Percentiles rank a stretch among this genome's conserved stretches.
phyloP scores from a whole-genome alignment of 176 grass and related monocot genomes.

The Aegilops bicornis region DNA sequence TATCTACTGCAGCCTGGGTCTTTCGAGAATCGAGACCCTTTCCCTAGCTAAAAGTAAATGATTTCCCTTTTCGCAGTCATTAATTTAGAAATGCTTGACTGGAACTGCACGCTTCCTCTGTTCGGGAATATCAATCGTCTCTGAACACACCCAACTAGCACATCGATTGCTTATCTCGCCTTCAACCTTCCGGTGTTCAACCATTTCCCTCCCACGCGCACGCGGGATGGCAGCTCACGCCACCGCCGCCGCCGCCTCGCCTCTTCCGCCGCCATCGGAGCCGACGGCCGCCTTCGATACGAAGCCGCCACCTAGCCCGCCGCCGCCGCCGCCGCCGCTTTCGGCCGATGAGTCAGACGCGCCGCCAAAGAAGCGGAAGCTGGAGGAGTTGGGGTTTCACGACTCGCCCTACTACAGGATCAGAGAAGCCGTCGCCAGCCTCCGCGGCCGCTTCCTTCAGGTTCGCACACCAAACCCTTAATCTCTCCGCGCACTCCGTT shows the following conservation, averaged over 20 bases:
- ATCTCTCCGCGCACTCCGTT: neutral
- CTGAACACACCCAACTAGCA: neutral
- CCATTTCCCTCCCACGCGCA: conserved; percentile 13
- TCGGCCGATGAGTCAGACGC: neutral
- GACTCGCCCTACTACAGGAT: conserved; percentile 46
- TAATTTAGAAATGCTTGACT: neutral
- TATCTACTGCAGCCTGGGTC: too few species aligned
- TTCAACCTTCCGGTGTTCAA: neutral
- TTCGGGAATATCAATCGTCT: neutral
- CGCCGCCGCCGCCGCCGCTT: neutral
- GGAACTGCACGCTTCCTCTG: neutral
- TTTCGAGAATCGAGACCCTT: too few species aligned
- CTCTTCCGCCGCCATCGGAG: neutral
- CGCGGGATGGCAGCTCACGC: neutral
- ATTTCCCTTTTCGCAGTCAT: too few species aligned
- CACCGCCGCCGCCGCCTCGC: neutral
- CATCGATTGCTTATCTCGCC: neutral
- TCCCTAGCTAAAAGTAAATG: too few species aligned
- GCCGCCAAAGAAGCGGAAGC: conserved; percentile 25
- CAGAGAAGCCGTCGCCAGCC: conserved; percentile 34
- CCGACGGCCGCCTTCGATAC: neutral
- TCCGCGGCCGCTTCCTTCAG: conserved; percentile 45
- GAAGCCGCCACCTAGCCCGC: neutral
- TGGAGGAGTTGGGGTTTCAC: conserved; percentile 44
- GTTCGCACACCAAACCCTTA: conserved; percentile 36